Evolutionary conservation across 768 basidiomycete genomes (phyloP), one percentile per base, ranked within the genome.

Genomic region (Mycena indigotica): DNA sequence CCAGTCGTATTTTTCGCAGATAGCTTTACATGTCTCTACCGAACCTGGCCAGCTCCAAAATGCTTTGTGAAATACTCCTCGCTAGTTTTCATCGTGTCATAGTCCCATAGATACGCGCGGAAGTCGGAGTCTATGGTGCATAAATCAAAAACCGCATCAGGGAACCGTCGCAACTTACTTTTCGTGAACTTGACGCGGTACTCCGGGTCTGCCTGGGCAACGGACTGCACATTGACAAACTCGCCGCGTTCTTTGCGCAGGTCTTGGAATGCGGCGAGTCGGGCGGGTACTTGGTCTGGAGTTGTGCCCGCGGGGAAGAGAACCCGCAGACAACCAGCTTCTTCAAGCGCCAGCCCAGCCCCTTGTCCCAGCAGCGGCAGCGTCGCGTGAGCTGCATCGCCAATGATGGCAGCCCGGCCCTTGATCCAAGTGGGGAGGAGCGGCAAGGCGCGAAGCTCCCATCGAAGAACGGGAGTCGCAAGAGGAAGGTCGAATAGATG

Each of bases 341-440:
- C 69, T 50, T 71, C 70, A 46, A 69, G 55, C 1, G 67, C 70
- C 28, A 66, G 57, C 26, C 59, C 69, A 15, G 69, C 69, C 21
- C 69, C 67, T 50, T 66, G 66, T 8, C 67, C 69, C 15, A 65
- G 40, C 25, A 60, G 51, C 4, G 69, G 67, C 1, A 62, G 61
- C 29, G 68, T 70, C 12, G 67, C 69, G 48, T 70, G 69, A 16
- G 67, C 66, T 4, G 57, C 61, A 28, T 59, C 61, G n/a, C 61
- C 60, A 2, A 60, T 21, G 26, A 58, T 49, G 3, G 55, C 53
- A 3, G 55, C 48, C 10, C 51, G 54, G 5, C 61, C 57, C 28
- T 46, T 45, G 6, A 56, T 50, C 57, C 61, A 59, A 12, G 50
- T 58, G 2, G 38, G 39, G 21, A 63, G 45, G 17, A 56, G 2